Evolutionary conservation across 2,329 filamentous ascomycete genomes (phyloP), one percentile per base, ranked within the genome.

Genomic region (Colletotrichum tropicicola): DNA sequence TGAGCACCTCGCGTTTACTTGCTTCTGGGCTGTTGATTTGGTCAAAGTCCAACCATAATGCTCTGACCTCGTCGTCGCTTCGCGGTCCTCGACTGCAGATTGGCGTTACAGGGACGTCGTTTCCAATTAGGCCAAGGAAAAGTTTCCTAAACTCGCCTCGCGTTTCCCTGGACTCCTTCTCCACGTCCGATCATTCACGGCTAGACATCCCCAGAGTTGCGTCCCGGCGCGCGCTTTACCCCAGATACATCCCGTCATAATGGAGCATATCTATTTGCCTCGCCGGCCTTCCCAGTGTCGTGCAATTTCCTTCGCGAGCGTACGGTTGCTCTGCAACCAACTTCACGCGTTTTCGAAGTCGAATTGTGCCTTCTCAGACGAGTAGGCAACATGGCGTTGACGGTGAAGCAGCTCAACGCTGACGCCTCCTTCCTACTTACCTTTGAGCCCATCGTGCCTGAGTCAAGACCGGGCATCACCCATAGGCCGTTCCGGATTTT

Each of bases 381-480:
- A 17, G 6, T 3, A 17, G 28, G 32, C 52, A 68, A 43, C 70
- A 92, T 91, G 89, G 85, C 89, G 35, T 77, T 92, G 70, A 86
- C 84, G 19, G 68, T 92, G 68, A 87, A 87, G 74, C 85, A 89
- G 62, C 81, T 91, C 59, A 91, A 91, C 73, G 83, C 82, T 53
- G 89, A 91, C 73, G 83, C 87, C 35, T 88, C 87, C 3, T 91
- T 92, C 73, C 82, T 91, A 35, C 80, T 92, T 45, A 86, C 85
- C 27, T 90, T 92, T 71, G 80, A 85, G 59, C 86, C 87, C 30
- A 77, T 84, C 27, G 77, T 80, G n/a, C 77, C 81, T 49, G 74
- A 81, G 59, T 69, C 75, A 44, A 69, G 75, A 19, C 75, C 76
- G 53, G 63, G 70, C 59, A 54, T 73, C 54, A 78, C 78, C 28